Conservation (phyloP, 225 moss, liverwort and hornwort genomes). For the Asterella californica region DNA sequence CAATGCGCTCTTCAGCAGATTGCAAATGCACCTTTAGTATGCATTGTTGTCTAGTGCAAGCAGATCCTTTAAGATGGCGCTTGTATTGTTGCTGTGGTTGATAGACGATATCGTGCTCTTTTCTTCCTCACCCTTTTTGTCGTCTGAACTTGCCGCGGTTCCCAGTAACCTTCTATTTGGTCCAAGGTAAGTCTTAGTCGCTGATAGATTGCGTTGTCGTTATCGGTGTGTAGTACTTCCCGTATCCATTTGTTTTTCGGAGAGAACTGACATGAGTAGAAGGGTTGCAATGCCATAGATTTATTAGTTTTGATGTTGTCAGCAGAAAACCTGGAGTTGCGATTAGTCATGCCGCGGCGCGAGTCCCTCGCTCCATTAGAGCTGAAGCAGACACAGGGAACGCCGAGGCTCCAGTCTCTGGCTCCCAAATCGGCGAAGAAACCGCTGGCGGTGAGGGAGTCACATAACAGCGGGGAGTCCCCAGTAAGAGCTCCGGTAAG, state of each 20-base stretch:
- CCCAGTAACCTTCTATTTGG: not conserved
- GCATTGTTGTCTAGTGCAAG: too few relatives aligned
- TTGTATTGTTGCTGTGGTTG: too few relatives aligned
- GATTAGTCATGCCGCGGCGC: conserved; percentile 13
- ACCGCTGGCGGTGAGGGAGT: not conserved
- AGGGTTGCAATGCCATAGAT: too few relatives aligned
- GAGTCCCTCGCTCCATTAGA: conserved; percentile 18
- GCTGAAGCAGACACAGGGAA: conserved; percentile 11
- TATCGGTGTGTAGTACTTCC: not conserved
- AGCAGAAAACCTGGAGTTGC: not conserved
- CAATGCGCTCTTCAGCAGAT: too few relatives aligned
- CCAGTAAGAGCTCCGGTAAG: conserved; percentile 11
- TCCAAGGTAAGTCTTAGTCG: not conserved
- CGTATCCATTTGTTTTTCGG: not conserved
- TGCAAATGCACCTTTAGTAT: too few relatives aligned
- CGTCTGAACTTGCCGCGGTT: too few relatives aligned
- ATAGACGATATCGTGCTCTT: too few relatives aligned
- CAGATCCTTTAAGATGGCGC: too few relatives aligned
- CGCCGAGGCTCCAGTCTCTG: conserved; percentile 3
- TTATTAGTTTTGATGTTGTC: not conserved
- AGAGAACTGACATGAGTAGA: not conserved
- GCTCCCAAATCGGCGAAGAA: conserved; percentile 12
- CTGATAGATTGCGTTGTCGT: not conserved
- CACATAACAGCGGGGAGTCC: not conserved
- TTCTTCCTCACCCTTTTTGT: too few relatives aligned